Conservation (phyloP, 345 rosid genomes). For the Brassica carinata region DNA sequence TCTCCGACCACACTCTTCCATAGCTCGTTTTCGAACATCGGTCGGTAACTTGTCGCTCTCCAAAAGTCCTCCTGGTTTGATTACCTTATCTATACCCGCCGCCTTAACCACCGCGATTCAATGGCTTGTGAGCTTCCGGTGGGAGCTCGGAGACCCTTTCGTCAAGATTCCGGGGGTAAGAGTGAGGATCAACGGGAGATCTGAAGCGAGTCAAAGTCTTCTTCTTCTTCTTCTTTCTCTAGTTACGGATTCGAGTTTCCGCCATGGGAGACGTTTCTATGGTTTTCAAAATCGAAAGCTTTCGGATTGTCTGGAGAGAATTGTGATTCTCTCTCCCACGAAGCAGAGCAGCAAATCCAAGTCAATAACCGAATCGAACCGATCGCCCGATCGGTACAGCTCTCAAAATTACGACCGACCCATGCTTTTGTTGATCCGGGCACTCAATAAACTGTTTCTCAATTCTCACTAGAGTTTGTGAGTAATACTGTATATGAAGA, state of each 20-base stretch:
- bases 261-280: conserved; percentile 35
- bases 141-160: conserved; percentile 26
- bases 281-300: conserved; percentile 37
- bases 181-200: conserved; percentile 36
- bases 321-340: conserved; percentile 12
- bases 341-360: background rate
- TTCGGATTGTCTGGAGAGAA: conserved; percentile 8
- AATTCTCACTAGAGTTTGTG: no score
- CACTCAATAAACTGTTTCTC: no score
- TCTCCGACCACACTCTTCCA: conserved; percentile 79
- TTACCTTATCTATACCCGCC: conserved; percentile 55
- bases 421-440: no score
- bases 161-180: conserved; percentile 32
- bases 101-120: conserved; percentile 37
- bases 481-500: no score
- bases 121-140: conserved; percentile 17
- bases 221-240: conserved; percentile 9
- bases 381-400: conserved; percentile 14
- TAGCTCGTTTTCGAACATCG: conserved; percentile 76
- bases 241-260: conserved; percentile 21
- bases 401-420: background rate
- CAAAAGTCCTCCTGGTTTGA: conserved; percentile 69
- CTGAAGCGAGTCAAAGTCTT: conserved; percentile 36
- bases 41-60: conserved; percentile 82
- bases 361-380: conserved; percentile 15